Evolutionary conservation across 495 filamentous ascomycete genomes (phyloP), one percentile per base, ranked within the genome.

Genomic region (Penicillium waksmanii): DNA sequence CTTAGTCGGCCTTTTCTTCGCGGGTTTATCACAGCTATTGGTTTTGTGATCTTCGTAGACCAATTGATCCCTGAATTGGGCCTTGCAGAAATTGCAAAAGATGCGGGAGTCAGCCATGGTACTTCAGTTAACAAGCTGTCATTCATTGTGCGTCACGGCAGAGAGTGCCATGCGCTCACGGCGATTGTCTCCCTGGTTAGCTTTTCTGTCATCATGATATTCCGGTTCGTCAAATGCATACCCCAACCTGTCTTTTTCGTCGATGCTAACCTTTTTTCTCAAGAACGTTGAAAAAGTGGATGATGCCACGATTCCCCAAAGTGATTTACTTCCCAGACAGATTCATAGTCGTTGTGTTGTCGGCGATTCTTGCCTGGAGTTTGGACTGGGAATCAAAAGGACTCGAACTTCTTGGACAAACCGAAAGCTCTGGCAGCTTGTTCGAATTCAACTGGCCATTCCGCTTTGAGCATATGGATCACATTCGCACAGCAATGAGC

Each of bases 21-120:
- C 54, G 95, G 95, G 2, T 99, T 99, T 73, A 97, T 99, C 73
- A 93, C 89, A 50, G 94, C 96, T 34, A 92, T 99, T 70, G 95
- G 95, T 35, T 89, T 96, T 46, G 93, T 98, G 48, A 98, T 99
- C 68, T 82, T 96, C 47, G 90, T 97, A 31, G 95, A 98, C 71
- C 95, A 99, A 73, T 76, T 97, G 49, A 89, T 97, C 40, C 92
- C 93, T 3, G 92, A 98, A 71, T 80, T 94, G 67, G 95, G 95
- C 5, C 80, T 99, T 17, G 79, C 80, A n/a, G 69, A 76, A 1
- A 68, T 83, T 6, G 89, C 90, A 0, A 80, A 81, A 50, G 66
- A 85, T 2, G 63, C 75, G 12, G 78, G 84, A 36, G 81, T 92
- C 9, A 81, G 80, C 23, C 95, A 98, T 69, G 91, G 88, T 33